These are phyloP conservation scores for Agroathelia rolfsii DNA, from an alignment of 1,284 basidiomycete genomes.

Conservation along the genomic window DNA sequence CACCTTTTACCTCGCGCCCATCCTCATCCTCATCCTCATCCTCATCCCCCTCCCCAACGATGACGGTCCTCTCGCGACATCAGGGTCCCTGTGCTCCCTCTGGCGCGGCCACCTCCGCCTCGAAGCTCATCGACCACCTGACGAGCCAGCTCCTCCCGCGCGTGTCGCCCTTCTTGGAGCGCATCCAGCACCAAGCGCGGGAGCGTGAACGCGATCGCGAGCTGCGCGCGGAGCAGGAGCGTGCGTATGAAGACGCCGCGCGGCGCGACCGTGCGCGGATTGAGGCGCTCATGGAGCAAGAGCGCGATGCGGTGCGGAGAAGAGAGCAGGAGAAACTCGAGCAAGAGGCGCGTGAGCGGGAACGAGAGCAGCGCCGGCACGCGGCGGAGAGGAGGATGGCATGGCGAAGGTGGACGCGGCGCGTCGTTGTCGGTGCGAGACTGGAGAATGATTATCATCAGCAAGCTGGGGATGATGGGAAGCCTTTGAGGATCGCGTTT, in stretches of 20 bases:
- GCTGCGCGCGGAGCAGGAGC: slow-evolving; percentile 76
- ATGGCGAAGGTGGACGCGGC: slow-evolving; percentile 44
- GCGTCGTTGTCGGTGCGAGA: slow-evolving; percentile 25
- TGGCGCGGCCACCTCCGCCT: slow-evolving; percentile 48
- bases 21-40: slow-evolving; percentile 28
- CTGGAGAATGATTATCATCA: too few species aligned
- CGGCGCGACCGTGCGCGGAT: slow-evolving; percentile 65
- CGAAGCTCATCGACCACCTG: slow-evolving; percentile 56
- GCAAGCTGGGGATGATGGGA: too few species aligned
- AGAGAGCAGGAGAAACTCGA: slow-evolving; percentile 22
- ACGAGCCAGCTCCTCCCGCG: slow-evolving; percentile 69
- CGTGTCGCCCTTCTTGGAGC: slow-evolving; percentile 61
- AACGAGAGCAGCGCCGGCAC: slow-evolving; percentile 18
- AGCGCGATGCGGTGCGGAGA: slow-evolving; percentile 21
- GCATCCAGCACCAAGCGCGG: slow-evolving; percentile 40
- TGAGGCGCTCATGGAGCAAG: slow-evolving; percentile 37
- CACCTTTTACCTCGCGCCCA: slow-evolving; percentile 22
- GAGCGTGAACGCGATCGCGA: slow-evolving; percentile 57
- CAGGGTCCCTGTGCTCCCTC: slow-evolving; percentile 52
- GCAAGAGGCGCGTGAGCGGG: slow-evolving; percentile 18
- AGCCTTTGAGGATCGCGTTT: slow-evolving; percentile 51
- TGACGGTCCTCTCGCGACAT: slow-evolving; percentile 78
- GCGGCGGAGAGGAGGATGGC: slow-evolving; percentile 26
- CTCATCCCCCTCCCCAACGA: slow-evolving; percentile 33
- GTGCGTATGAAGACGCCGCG: slow-evolving; percentile 61